phyloP scores from a whole-genome alignment of 2,329 filamentous ascomycete genomes.

The Ramichloridium luteum region DNA sequence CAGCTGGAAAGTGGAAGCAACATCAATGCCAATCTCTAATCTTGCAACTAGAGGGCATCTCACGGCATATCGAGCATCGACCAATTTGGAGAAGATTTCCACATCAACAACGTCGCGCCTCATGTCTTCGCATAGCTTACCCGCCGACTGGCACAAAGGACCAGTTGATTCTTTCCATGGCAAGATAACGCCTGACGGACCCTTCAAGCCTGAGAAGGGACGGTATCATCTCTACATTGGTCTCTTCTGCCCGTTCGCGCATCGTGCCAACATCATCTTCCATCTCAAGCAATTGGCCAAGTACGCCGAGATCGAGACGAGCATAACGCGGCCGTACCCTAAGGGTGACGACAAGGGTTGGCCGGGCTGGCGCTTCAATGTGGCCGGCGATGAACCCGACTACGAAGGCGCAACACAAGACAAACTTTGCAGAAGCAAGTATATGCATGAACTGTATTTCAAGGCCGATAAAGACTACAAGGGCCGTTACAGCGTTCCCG shows the following conservation, averaged over 20 bases:
- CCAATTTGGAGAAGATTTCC: neutral
- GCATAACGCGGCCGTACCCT: constrained; percentile 52
- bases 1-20: too few relatives aligned
- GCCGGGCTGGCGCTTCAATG: constrained; percentile 49
- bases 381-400: constrained; percentile 33
- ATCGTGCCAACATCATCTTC: constrained; percentile 46
- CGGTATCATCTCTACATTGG: constrained; percentile 47
- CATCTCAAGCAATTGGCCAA: constrained; percentile 46
- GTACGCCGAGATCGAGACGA: constrained; percentile 38
- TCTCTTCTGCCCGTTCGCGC: constrained; percentile 54
- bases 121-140: constrained; percentile 5
- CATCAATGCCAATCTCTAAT: too few relatives aligned
- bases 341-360: constrained; percentile 53
- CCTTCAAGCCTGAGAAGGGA: constrained; percentile 39
- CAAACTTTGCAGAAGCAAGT: constrained; percentile 44
- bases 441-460: constrained; percentile 49
- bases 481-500: constrained; percentile 48
- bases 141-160: constrained; percentile 20
- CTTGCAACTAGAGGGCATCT: too few relatives aligned
- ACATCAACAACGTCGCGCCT: neutral
- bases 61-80: too few relatives aligned
- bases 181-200: constrained; percentile 33
- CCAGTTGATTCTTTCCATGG: constrained; percentile 41
- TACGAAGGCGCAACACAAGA: constrained; percentile 46
- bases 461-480: constrained; percentile 47